Percentiles rank a stretch among this genome's conserved stretches.
phyloP scores from a whole-genome alignment of 1,284 basidiomycete genomes.

The Heterobasidion annosum region DNA sequence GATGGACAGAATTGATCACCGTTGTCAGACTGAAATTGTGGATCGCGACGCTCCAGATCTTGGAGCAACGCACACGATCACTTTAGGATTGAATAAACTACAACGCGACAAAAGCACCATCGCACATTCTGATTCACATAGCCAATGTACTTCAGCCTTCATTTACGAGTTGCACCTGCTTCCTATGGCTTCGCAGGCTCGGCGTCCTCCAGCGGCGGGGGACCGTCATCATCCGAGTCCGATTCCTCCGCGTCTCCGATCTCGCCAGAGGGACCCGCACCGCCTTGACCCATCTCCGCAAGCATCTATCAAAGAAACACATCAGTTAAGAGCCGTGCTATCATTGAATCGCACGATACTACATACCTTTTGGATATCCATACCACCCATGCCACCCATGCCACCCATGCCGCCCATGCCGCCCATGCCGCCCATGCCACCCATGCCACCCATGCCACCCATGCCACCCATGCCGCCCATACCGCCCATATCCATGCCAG shows the following conservation, averaged over 20 bases:
- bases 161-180: neutral
- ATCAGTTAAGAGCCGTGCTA: neutral
- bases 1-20: too few relatives aligned
- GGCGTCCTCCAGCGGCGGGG: slow-evolving; percentile 66
- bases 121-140: too few relatives aligned
- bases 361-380: slow-evolving; percentile 13
- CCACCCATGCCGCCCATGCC: slow-evolving; percentile 26
- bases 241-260: slow-evolving; percentile 30
- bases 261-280: slow-evolving; percentile 19
- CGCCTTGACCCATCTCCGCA: slow-evolving; percentile 38
- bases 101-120: too few relatives aligned
- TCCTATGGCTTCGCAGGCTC: neutral
- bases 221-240: slow-evolving; percentile 58
- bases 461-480: slow-evolving; percentile 40
- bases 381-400: slow-evolving; percentile 30
- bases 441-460: slow-evolving; percentile 29
- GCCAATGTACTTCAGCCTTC: neutral
- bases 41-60: too few relatives aligned
- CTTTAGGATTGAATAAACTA: too few relatives aligned
- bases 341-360: slow-evolving; percentile 19
- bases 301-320: slow-evolving; percentile 44
- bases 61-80: too few relatives aligned
- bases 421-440: slow-evolving; percentile 14
- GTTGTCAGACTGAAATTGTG: too few relatives aligned
- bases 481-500: slow-evolving; percentile 26